Percentiles rank a stretch among this genome's conserved stretches.
Conservation (phyloP, 495 filamentous ascomycete genomes). For the Cercophora scortea region DNA sequence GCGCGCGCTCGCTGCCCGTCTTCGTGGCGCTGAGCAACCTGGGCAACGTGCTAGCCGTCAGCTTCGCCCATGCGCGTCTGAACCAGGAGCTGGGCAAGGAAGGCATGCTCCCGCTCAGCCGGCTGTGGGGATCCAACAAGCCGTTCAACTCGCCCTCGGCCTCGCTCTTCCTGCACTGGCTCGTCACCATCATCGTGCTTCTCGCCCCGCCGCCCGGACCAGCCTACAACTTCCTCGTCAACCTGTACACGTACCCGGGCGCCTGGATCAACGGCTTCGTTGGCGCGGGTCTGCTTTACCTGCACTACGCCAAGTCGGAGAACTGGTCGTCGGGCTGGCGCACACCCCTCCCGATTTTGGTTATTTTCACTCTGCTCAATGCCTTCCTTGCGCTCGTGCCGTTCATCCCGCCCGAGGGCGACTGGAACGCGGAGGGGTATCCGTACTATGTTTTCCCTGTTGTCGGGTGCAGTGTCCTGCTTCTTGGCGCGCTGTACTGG, state of each 20-base stretch:
- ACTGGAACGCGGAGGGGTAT: constrained; percentile 42
- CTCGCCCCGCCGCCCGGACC: constrained; percentile 39
- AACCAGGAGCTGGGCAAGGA: constrained; percentile 64
- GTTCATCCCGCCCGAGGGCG: constrained; percentile 41
- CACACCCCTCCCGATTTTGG: constrained; percentile 33
- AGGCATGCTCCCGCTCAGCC: constrained; percentile 55
- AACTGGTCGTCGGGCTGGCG: constrained; percentile 38
- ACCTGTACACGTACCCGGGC: constrained; percentile 46
- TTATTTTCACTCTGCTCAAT: constrained; percentile 39
- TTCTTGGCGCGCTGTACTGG: constrained; percentile 45
- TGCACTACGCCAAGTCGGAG: constrained; percentile 32
- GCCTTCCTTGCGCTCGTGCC: constrained; percentile 44
- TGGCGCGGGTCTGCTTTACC: constrained; percentile 41
- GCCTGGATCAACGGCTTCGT: constrained; percentile 47
- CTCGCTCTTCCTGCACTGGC: constrained; percentile 44
- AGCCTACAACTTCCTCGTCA: constrained; percentile 40
- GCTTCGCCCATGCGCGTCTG: constrained; percentile 49
- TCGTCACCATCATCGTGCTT: constrained; percentile 41
- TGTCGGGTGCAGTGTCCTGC: constrained; percentile 40
- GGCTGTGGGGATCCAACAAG: constrained; percentile 35
- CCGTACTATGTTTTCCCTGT: constrained; percentile 47
- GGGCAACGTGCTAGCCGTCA: constrained; percentile 47
- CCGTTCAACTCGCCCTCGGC: constrained; percentile 33
- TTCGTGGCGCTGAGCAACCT: constrained; percentile 56
- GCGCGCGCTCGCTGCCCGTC: constrained; percentile 43